Percentiles rank a stretch among this genome's conserved stretches.
Evolutionary conservation across 225 moss, liverwort and hornwort genomes (phyloP).

Genomic region (Sphagnum contortum): DNA sequence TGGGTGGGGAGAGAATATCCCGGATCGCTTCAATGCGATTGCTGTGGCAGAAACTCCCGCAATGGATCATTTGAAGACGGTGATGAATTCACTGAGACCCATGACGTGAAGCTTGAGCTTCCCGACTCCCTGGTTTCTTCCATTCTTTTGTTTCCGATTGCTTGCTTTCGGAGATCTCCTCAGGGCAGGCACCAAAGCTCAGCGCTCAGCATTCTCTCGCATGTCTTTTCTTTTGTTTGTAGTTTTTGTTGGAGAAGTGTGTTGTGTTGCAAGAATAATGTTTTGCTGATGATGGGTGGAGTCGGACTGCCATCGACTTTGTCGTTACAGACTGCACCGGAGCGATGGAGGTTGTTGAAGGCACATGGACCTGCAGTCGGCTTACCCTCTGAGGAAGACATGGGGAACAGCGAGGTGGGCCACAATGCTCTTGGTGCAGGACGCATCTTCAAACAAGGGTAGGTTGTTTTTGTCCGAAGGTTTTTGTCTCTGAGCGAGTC

Average conservation of each 20-base stretch:
- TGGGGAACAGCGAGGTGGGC: slow-evolving; percentile 64
- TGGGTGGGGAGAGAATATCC: slow-evolving; percentile 94
- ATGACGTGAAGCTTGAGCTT: too few species aligned
- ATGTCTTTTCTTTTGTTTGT: too few species aligned
- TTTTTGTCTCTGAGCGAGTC: too few species aligned
- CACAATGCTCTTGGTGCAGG: slow-evolving; percentile 61
- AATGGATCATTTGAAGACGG: slow-evolving; percentile 82
- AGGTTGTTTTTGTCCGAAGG: neutral
- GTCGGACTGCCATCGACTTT: too few species aligned
- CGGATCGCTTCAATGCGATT: slow-evolving; percentile 75
- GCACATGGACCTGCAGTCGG: slow-evolving; percentile 49
- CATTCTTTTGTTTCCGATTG: too few species aligned
- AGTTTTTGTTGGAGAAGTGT: too few species aligned
- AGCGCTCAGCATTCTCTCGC: too few species aligned
- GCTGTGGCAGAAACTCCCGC: slow-evolving; percentile 70
- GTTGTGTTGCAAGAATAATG: too few species aligned
- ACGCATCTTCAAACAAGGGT: slow-evolving; percentile 59
- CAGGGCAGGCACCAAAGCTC: too few species aligned
- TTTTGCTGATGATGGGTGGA: too few species aligned
- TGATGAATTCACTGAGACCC: neutral
- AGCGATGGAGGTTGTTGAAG: slow-evolving; percentile 44
- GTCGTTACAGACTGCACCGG: slow-evolving; percentile 6
- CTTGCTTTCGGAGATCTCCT: too few species aligned
- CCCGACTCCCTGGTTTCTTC: too few species aligned
- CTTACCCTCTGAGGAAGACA: slow-evolving; percentile 53